phyloP scores from a whole-genome alignment of 208 protist species.

The Angomonas ambiguus region DNA sequence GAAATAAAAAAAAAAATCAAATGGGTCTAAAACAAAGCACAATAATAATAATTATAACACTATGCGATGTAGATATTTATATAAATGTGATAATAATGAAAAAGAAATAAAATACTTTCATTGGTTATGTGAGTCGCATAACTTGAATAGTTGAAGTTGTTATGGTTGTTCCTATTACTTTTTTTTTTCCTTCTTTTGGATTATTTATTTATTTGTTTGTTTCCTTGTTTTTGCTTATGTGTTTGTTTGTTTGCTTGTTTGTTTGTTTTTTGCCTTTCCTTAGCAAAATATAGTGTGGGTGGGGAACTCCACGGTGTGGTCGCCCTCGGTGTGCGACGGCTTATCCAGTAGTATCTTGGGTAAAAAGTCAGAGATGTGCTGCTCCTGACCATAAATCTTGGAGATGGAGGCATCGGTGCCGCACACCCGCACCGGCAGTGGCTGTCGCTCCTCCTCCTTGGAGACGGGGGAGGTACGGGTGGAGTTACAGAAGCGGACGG shows the following conservation, averaged over 20 bases:
- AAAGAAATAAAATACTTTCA: slow-evolving; percentile 12
- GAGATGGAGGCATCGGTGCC: slow-evolving; percentile 68
- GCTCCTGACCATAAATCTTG: slow-evolving; percentile 71
- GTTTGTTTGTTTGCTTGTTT: background rate
- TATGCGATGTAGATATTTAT: background rate
- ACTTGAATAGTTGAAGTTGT: background rate
- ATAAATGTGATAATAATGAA: slow-evolving; percentile 4
- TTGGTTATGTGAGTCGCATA: background rate
- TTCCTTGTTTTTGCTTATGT: too few species aligned
- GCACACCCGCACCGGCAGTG: slow-evolving; percentile 78
- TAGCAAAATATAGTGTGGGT: slow-evolving; percentile 20
- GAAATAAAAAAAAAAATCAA: background rate
- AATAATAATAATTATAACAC: background rate
- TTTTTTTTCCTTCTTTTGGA: too few species aligned
- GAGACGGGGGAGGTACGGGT: slow-evolving; percentile 27
- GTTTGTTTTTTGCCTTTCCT: slow-evolving; percentile 6
- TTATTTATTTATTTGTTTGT: too few species aligned
- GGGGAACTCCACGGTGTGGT: slow-evolving; percentile 45
- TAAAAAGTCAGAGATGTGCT: slow-evolving; percentile 84
- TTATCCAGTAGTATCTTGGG: slow-evolving; percentile 69
- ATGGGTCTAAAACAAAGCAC: background rate
- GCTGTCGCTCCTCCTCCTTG: slow-evolving; percentile 14
- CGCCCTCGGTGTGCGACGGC: slow-evolving; percentile 54
- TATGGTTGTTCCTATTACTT: too few species aligned
- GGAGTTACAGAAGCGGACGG: slow-evolving; percentile 76